Conservation (phyloP, 805 yeast species). For the Lipomyces japonicus region DNA sequence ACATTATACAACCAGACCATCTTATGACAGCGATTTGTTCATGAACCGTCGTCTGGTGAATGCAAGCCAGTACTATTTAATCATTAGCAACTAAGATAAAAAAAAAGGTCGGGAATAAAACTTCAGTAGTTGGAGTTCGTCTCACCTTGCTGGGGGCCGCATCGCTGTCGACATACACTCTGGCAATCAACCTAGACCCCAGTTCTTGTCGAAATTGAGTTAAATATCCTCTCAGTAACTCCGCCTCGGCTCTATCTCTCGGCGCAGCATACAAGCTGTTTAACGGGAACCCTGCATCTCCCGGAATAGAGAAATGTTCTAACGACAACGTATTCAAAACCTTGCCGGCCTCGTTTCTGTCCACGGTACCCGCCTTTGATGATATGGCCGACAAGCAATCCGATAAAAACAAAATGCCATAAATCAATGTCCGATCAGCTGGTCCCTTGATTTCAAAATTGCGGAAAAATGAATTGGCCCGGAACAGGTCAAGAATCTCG, state of each 20-base stretch:
- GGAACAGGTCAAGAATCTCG: conserved; percentile 82
- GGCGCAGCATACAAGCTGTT: conserved; percentile 76
- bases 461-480: conserved; percentile 94
- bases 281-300: conserved; percentile 91
- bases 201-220: conserved; percentile 94
- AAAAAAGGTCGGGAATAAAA: neutral
- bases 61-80: conserved; percentile 74
- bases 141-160: conserved; percentile 61
- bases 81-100: neutral
- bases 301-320: conserved; percentile 88
- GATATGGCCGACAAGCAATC: conserved; percentile 72
- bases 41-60: conserved; percentile 92
- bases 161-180: conserved; percentile 55
- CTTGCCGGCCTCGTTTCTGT: conserved; percentile 38
- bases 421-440: conserved; percentile 86
- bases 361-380: conserved; percentile 38
- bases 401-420: conserved; percentile 85
- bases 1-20: neutral
- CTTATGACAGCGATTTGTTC: conserved; percentile 70
- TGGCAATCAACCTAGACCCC: conserved; percentile 69
- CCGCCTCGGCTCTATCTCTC: conserved; percentile 66
- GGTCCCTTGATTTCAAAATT: conserved; percentile 96
- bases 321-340: conserved; percentile 78
- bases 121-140: no score
- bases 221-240: conserved; percentile 73